phyloP scores from a whole-genome alignment of 768 basidiomycete species.

The Lyophyllum semitale region DNA sequence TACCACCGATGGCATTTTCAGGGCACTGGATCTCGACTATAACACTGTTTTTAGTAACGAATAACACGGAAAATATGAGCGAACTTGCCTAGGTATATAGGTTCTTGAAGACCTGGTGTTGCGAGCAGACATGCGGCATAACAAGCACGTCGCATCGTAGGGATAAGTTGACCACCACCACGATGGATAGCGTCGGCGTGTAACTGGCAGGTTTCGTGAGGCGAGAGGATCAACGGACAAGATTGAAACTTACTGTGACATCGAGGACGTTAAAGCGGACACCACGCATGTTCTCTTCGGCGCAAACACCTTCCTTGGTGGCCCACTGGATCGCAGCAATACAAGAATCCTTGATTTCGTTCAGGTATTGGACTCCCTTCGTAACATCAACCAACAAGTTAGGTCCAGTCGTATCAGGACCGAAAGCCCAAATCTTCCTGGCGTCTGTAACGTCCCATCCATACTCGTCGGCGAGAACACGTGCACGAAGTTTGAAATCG shows the following conservation, averaged over 20 bases:
- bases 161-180: slow-evolving; percentile 99
- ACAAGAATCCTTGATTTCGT: slow-evolving; percentile 99
- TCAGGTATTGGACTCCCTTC: slow-evolving; percentile 98
- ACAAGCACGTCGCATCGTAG: slow-evolving; percentile 93
- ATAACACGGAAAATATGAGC: neutral
- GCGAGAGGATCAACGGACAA: slow-evolving; percentile 4
- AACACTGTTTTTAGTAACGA: slow-evolving; percentile 4
- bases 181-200: slow-evolving; percentile 99
- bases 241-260: slow-evolving; percentile 69
- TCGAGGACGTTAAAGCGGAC: slow-evolving; percentile 94
- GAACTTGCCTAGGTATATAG: slow-evolving; percentile 82
- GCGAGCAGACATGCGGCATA: slow-evolving; percentile 97
- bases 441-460: slow-evolving; percentile 99
- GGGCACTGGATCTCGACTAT: slow-evolving; percentile 98
- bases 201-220: slow-evolving; percentile 47
- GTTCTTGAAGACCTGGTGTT: slow-evolving; percentile 90
- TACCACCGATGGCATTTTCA: slow-evolving; percentile 97
- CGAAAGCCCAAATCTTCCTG: slow-evolving; percentile 99
- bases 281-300: slow-evolving; percentile 99
- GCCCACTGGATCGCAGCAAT: slow-evolving; percentile 99
- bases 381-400: slow-evolving; percentile 98
- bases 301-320: slow-evolving; percentile 95
- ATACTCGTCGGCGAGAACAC: slow-evolving; percentile 92
- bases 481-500: slow-evolving; percentile 97
- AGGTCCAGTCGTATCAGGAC: slow-evolving; percentile 95